A percentile compares a stretch with the other conserved stretches of the same genome.
Conservation (phyloP, 208 protist genomes). For the Acanthamoeba culbertsoni region DNA sequence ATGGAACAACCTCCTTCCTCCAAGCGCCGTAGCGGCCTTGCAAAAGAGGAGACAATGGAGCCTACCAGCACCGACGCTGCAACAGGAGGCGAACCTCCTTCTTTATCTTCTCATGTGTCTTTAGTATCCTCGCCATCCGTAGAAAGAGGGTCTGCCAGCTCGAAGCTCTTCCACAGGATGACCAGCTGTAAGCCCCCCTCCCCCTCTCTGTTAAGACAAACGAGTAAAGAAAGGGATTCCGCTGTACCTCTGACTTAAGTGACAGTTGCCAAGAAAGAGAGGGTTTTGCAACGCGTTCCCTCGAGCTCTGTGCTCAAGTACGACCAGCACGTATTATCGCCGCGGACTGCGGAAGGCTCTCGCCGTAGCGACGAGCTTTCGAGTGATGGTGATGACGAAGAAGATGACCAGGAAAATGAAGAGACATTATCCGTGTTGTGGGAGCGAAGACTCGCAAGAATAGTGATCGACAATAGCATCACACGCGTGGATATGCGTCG, state of each 20-base stretch:
- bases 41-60: not conserved
- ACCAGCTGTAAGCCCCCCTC: not conserved
- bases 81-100: not conserved
- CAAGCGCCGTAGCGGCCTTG: not conserved
- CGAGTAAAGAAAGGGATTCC: too few species aligned
- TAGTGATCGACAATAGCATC: not conserved
- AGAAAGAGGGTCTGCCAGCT: not conserved
- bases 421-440: not conserved
- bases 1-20: not conserved
- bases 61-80: not conserved
- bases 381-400: not conserved
- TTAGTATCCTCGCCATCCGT: not conserved
- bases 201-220: not conserved
- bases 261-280: conserved; percentile 13
- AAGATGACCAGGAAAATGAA: not conserved
- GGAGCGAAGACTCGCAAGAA: not conserved
- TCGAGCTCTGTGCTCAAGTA: conserved; percentile 21
- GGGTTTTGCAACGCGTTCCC: not conserved
- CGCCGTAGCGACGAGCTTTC: not conserved
- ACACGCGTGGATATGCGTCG: not conserved
- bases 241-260: not conserved
- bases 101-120: not conserved
- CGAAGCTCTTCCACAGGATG: conserved; percentile 28
- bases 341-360: not conserved
- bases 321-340: not conserved